Conservation (phyloP, 2,329 filamentous ascomycete genomes). For the Talaromyces islandicus region DNA sequence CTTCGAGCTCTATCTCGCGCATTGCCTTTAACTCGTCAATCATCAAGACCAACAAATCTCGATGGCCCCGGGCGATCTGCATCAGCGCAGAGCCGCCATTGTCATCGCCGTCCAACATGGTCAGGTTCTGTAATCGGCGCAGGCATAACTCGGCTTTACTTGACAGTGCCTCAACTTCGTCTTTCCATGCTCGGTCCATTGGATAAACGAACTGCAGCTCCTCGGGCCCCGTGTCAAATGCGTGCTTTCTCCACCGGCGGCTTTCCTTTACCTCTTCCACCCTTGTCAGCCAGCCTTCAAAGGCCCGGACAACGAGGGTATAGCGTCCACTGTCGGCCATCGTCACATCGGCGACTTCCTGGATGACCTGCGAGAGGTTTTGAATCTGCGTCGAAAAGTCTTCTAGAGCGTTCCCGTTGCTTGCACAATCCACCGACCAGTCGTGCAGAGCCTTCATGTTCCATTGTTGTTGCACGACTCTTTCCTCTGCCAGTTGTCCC, state of each 20-base stretch:
- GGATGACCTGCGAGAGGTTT: conserved; percentile 32
- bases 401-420: conserved; percentile 13
- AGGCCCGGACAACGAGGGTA: conserved; percentile 21
- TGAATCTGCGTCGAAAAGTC: conserved; percentile 32
- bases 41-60: conserved; percentile 28
- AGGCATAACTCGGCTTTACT: conserved; percentile 29
- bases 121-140: conserved; percentile 31
- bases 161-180: conserved; percentile 23
- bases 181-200: conserved; percentile 28
- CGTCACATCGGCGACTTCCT: conserved; percentile 31
- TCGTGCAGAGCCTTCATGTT: conserved; percentile 30
- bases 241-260: neutral
- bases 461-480: conserved; percentile 23
- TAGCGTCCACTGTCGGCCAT: conserved; percentile 23
- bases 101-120: conserved; percentile 22
- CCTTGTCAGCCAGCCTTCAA: conserved; percentile 32
- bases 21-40: conserved; percentile 31
- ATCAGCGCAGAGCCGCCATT: conserved; percentile 19
- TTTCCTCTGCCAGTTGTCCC: conserved; percentile 25
- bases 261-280: conserved; percentile 20
- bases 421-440: conserved; percentile 27
- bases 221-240: neutral
- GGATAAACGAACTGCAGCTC: conserved; percentile 28
- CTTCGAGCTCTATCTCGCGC: conserved; percentile 27
- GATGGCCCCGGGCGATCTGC: conserved; percentile 22